Conservation (phyloP, 352 stramenopile species). For the Pelagophyceae sp. region DNA sequence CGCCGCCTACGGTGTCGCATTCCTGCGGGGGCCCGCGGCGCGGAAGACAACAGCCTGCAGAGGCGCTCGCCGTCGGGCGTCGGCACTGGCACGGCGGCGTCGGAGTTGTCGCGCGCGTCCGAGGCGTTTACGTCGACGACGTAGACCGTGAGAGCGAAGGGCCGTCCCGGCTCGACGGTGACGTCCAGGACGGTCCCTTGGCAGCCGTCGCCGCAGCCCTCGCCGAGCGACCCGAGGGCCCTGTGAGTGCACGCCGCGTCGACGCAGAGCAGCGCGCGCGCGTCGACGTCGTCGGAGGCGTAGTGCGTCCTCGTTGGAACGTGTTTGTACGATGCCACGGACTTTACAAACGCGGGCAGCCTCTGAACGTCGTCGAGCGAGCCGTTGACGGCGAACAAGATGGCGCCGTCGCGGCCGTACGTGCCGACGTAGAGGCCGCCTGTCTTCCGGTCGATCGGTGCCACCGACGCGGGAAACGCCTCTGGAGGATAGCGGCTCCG, state of each 20-base stretch:
- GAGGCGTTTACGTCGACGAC: not conserved
- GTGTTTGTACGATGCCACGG: not conserved
- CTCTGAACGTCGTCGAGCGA: not conserved
- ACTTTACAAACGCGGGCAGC: not conserved
- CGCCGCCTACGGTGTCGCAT: too few species aligned
- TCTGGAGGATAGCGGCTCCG: not conserved
- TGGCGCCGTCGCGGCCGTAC: not conserved
- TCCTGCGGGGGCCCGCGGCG: too few species aligned
- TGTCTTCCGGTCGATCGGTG: not conserved
- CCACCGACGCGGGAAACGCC: not conserved
- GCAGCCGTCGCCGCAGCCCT: conserved; percentile 1
- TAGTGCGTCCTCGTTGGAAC: not conserved
- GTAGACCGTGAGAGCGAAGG: not conserved
- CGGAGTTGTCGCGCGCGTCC: not conserved
- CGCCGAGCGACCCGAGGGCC: not conserved
- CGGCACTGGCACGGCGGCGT: not conserved
- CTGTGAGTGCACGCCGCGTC: not conserved
- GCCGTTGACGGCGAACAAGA: not conserved
- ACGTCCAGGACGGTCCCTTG: not conserved
- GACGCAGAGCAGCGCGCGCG: not conserved
- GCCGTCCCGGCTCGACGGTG: not conserved
- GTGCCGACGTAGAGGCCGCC: not conserved
- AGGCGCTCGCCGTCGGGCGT: conserved; percentile 6
- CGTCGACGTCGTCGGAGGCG: not conserved
- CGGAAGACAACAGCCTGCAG: too few species aligned